These are phyloP conservation scores for Xylariales sp. DNA, from an alignment of 2,329 filamentous ascomycete species.

Conservation along the genomic window DNA sequence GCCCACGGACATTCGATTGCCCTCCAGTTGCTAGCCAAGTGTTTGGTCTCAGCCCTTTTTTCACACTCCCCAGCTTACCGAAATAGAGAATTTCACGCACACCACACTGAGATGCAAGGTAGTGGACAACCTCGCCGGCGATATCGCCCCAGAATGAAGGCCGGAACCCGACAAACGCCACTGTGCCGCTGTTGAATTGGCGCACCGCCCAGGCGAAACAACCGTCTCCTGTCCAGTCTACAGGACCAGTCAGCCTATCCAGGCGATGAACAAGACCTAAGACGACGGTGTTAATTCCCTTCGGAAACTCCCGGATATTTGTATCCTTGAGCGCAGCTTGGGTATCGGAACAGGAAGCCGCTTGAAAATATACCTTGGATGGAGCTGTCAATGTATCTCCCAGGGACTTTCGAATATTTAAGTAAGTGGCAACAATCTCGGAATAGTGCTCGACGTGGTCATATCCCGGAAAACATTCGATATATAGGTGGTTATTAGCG, in stretches of 20 bases:
- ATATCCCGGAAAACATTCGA: slow-evolving; percentile 15
- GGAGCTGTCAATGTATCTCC: slow-evolving; percentile 6
- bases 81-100: slow-evolving; percentile 9
- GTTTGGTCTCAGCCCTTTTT: slow-evolving; percentile 8
- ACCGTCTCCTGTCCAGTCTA: slow-evolving; percentile 6
- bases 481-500: slow-evolving; percentile 9
- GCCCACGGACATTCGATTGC: slow-evolving; percentile 6
- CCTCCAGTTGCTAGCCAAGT: slow-evolving; percentile 8
- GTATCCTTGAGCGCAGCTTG: slow-evolving; percentile 6
- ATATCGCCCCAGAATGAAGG: slow-evolving; percentile 11
- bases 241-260: slow-evolving; percentile 4
- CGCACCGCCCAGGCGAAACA: slow-evolving; percentile 8
- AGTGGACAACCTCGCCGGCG: slow-evolving; percentile 10
- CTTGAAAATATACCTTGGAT: slow-evolving; percentile 7
- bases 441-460: slow-evolving; percentile 15
- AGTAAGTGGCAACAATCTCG: slow-evolving; percentile 10
- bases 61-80: slow-evolving; percentile 10
- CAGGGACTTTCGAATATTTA: slow-evolving; percentile 5
- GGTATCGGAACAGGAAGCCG: slow-evolving; percentile 9
- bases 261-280: slow-evolving; percentile 9
- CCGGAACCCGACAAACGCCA: slow-evolving; percentile 11
- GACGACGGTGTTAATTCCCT: slow-evolving; percentile 8
- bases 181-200: slow-evolving; percentile 5
- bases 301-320: slow-evolving; percentile 7
- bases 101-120: slow-evolving; percentile 2